Conservation (phyloP, 495 filamentous ascomycete genomes). For the Collariella sp. region DNA sequence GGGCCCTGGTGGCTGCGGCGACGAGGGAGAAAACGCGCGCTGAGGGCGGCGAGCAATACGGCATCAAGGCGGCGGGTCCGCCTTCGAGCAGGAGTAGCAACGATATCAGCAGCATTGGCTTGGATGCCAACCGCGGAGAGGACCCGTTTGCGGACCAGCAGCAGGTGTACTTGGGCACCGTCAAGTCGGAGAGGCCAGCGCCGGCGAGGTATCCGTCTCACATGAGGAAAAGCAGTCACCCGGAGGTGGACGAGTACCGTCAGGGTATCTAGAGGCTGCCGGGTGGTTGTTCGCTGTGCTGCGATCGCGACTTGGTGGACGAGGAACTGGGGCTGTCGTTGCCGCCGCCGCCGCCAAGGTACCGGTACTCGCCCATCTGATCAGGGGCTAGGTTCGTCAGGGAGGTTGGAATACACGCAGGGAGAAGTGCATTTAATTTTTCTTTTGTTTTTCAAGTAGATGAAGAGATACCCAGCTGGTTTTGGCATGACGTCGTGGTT, state of each 20-base stretch:
- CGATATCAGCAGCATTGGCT: neutral
- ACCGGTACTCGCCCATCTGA: slow-evolving; percentile 3
- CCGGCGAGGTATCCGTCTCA: slow-evolving; percentile 18
- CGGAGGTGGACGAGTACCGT: slow-evolving; percentile 15
- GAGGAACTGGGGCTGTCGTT: neutral
- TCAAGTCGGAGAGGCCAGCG: slow-evolving; percentile 14
- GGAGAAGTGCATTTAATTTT: neutral
- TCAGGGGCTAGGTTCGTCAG: neutral
- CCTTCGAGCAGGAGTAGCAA: neutral
- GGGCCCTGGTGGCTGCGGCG: slow-evolving; percentile 49
- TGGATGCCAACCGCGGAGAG: neutral
- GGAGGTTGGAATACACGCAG: neutral
- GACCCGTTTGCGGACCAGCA: slow-evolving; percentile 1
- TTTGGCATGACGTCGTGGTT: neutral
- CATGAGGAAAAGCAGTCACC: slow-evolving; percentile 26
- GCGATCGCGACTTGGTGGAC: neutral
- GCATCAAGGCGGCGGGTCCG: slow-evolving; percentile 3
- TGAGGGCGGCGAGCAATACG: slow-evolving; percentile 39
- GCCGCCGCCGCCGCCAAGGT: neutral
- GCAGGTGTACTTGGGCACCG: slow-evolving; percentile 21
- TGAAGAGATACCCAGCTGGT: neutral
- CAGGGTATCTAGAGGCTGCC: slow-evolving; percentile 12
- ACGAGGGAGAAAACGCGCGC: slow-evolving; percentile 44
- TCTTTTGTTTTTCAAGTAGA: slow-evolving; percentile 4
- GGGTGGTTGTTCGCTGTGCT: neutral